Base-by-base conservation (phyloP, 768 basidiomycete genomes). In the Leccinum incarnatum region DNA sequence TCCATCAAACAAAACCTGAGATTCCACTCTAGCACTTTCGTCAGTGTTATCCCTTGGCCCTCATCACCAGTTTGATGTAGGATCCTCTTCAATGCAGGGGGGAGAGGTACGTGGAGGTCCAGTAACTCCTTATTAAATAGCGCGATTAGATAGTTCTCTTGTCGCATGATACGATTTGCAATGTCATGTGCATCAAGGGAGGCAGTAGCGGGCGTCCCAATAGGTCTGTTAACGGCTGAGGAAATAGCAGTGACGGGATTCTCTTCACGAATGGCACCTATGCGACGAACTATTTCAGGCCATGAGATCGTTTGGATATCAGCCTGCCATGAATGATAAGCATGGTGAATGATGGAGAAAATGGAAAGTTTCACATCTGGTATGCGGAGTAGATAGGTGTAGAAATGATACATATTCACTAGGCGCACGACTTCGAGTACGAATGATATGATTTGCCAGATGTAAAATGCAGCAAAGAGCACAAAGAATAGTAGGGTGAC, bases 291-390 rank as follows among this genome's bases (percentile, higher is more conserved):
- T 42, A 99, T 83, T 68, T 94, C 92, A 0, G 91, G 87, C 97
- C 97, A 99, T 0, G 95, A 88, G 42, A 98, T 94, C 1, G 97
- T 98, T 75, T 95, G 93, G 48, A 99, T 95, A 73, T 99, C 97
- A 52, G 86, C 90, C 96, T 98, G 70, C n/a, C 55, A 55, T 57
- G 11, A 37, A 50, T 14, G 32, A 60, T 73, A 14, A 71, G 64
- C 37, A 29, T 25, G 17, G 14, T 11, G 27, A 9, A 56, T 34
- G 42, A 46, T 11, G 23, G 19, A 47, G 19, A 51, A 23, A 19
- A 30, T 32, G 27, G 37, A 57, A 51, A 47, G 2, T 68, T 83
- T 75, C 69, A 97, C 97, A 67, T 99, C 97, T 23, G 96, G 97
- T 42, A 99, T 88, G 63, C 86, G 89, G 51, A 99, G 84, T 27